A percentile compares a stretch with the other conserved stretches of the same genome.
Conservation (phyloP, 2,329 filamentous ascomycete genomes). For the Alternaria sp. region DNA sequence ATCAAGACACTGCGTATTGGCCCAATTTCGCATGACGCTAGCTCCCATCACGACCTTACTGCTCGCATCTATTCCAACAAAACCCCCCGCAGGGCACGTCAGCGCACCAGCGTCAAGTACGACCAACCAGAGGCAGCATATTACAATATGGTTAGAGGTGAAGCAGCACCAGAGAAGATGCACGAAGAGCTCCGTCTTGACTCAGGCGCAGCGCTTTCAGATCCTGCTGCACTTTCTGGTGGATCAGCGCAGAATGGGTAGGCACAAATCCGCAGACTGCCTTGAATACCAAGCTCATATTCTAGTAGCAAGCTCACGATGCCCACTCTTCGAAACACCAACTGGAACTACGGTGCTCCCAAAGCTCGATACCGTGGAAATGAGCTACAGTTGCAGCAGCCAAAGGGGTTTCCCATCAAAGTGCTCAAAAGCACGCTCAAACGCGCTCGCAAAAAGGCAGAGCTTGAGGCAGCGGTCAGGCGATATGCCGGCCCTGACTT, state of each 20-base stretch:
- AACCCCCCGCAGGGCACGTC: background rate
- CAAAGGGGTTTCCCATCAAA: slow-evolving; percentile 18
- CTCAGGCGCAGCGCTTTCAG: slow-evolving; percentile 16
- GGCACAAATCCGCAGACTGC: background rate
- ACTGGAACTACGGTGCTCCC: slow-evolving; percentile 3
- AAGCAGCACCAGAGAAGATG: background rate
- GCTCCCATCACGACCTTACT: background rate
- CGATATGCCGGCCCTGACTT: background rate
- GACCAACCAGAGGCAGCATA: background rate
- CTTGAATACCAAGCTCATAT: slow-evolving; percentile 1
- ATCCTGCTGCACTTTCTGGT: background rate
- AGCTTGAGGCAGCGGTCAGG: background rate
- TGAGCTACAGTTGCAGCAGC: slow-evolving; percentile 14
- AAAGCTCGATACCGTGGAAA: slow-evolving; percentile 6
- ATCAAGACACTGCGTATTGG: background rate
- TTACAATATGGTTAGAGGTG: slow-evolving; percentile 1
- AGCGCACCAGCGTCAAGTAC: background rate
- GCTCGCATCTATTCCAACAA: background rate
- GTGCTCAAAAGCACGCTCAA: slow-evolving; percentile 9
- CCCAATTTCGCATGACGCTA: background rate
- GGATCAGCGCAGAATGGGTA: slow-evolving; percentile 1
- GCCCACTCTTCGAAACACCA: background rate
- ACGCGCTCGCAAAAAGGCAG: slow-evolving; percentile 12
- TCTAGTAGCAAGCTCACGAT: slow-evolving; percentile 5
- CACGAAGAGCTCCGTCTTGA: slow-evolving; percentile 10